These are phyloP conservation scores for Coemansia sp. DNA, from an alignment of 192 early-diverging fungal genomes.

Conservation along the genomic window DNA sequence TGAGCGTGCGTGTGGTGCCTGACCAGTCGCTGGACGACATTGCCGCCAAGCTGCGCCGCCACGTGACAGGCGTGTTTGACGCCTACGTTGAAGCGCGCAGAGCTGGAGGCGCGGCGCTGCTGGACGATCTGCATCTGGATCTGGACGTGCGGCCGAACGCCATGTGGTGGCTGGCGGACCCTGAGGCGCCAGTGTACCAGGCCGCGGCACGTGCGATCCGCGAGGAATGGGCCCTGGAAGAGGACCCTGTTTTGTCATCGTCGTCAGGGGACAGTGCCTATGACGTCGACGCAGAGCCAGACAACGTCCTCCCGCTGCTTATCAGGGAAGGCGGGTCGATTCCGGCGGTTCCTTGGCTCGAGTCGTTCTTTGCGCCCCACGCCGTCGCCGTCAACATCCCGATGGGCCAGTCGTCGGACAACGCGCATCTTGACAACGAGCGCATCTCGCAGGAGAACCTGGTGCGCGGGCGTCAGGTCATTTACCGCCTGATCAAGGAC, in stretches of 20 bases:
- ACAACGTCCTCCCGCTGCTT: conserved; percentile 60
- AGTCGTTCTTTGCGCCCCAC: conserved; percentile 58
- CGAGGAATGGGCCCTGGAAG: conserved; percentile 30
- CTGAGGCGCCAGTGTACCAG: conserved; percentile 63
- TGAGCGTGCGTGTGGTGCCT: conserved; percentile 76
- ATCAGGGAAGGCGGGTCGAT: conserved; percentile 81
- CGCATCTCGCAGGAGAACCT: conserved; percentile 70
- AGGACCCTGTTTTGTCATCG: not conserved
- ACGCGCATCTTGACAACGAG: conserved; percentile 77
- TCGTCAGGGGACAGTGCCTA: not conserved
- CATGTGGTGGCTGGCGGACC: conserved; percentile 77
- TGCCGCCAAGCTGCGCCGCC: conserved; percentile 55
- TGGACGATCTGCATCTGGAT: conserved; percentile 31
- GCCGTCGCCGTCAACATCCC: conserved; percentile 72
- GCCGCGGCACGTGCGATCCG: conserved; percentile 65
- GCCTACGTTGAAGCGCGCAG: conserved; percentile 9
- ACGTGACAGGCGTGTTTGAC: conserved; percentile 58
- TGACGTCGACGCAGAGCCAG: not conserved
- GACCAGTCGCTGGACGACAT: conserved; percentile 70
- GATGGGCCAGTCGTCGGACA: conserved; percentile 77
- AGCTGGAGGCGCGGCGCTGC: not conserved
- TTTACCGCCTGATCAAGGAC: conserved; percentile 55
- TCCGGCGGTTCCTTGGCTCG: conserved; percentile 72
- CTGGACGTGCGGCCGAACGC: conserved; percentile 65
- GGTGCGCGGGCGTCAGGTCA: conserved; percentile 63